A percentile compares a stretch with the other conserved stretches of the same genome.
phyloP scores from a whole-genome alignment of 257 asterid species.

The Ophiorrhiza pumila region DNA sequence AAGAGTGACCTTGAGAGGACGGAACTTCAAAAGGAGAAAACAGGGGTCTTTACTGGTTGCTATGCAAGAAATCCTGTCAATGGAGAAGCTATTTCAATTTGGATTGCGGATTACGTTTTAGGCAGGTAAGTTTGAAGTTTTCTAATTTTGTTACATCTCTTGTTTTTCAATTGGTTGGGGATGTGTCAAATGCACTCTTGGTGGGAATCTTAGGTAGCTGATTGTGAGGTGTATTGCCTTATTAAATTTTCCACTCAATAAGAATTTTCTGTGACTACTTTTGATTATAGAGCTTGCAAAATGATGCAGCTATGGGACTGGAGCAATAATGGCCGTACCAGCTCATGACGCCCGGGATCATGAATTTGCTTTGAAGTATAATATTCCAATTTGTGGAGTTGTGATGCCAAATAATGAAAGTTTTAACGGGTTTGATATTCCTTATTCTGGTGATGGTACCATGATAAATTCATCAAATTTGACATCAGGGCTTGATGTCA shows the following conservation, averaged over 20 bases:
- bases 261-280: neutral
- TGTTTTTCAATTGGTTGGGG: slow-evolving; percentile 13
- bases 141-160: slow-evolving; percentile 12
- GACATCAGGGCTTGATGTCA: slow-evolving; percentile 68
- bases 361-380: slow-evolving; percentile 84
- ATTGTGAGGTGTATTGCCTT: slow-evolving; percentile 12
- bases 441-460: slow-evolving; percentile 78
- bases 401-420: slow-evolving; percentile 63
- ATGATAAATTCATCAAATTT: slow-evolving; percentile 78
- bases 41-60: slow-evolving; percentile 88
- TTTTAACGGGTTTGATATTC: slow-evolving; percentile 42
- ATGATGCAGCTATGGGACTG: slow-evolving; percentile 89
- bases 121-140: slow-evolving; percentile 56
- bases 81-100: slow-evolving; percentile 77
- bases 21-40: slow-evolving; percentile 93
- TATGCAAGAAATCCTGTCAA: slow-evolving; percentile 91
- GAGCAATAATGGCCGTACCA: slow-evolving; percentile 99
- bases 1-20: slow-evolving; percentile 99
- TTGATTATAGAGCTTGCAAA: slow-evolving; percentile 19
- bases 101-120: slow-evolving; percentile 98
- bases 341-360: slow-evolving; percentile 97
- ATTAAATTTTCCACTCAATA: neutral
- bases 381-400: slow-evolving; percentile 67
- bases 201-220: slow-evolving; percentile 1
- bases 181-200: slow-evolving; percentile 2